Percentiles rank a stretch among this genome's conserved stretches.
Conservation (phyloP, 805 yeast genomes). For the Ogataea glucozyma region DNA sequence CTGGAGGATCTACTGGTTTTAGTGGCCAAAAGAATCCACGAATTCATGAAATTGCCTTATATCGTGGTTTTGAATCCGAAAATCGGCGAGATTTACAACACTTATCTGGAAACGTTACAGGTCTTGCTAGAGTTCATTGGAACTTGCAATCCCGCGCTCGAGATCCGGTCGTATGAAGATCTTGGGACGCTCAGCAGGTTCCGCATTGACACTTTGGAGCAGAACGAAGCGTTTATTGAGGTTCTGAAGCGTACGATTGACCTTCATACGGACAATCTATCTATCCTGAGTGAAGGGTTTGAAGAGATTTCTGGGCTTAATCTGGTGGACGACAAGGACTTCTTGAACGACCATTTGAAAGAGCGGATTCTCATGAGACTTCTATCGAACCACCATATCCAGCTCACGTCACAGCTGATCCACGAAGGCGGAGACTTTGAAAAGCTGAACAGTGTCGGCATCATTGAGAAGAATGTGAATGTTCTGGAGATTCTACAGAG, state of each 20-base stretch:
- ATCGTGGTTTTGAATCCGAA: constrained; percentile 85
- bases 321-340: constrained; percentile 35
- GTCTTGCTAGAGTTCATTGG: constrained; percentile 43
- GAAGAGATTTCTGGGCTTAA: constrained; percentile 47
- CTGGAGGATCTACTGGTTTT: constrained; percentile 55
- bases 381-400: constrained; percentile 81
- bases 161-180: constrained; percentile 22
- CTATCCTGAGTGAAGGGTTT: constrained; percentile 80
- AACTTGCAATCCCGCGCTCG: constrained; percentile 13
- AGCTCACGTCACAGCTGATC: constrained; percentile 49
- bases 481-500: constrained; percentile 63
- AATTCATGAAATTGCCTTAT: constrained; percentile 76
- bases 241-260: constrained; percentile 63
- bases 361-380: constrained; percentile 88
- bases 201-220: constrained; percentile 43
- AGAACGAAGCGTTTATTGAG: constrained; percentile 53
- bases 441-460: constrained; percentile 54
- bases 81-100: constrained; percentile 71
- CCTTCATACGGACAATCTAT: constrained; percentile 81
- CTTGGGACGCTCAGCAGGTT: constrained; percentile 36
- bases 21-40: constrained; percentile 70
- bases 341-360: constrained; percentile 72
- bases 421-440: constrained; percentile 37
- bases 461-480: constrained; percentile 63
- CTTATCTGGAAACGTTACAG: constrained; percentile 70